phyloP scores from a whole-genome alignment of 805 yeast genomes.

The Candida maltosa region DNA sequence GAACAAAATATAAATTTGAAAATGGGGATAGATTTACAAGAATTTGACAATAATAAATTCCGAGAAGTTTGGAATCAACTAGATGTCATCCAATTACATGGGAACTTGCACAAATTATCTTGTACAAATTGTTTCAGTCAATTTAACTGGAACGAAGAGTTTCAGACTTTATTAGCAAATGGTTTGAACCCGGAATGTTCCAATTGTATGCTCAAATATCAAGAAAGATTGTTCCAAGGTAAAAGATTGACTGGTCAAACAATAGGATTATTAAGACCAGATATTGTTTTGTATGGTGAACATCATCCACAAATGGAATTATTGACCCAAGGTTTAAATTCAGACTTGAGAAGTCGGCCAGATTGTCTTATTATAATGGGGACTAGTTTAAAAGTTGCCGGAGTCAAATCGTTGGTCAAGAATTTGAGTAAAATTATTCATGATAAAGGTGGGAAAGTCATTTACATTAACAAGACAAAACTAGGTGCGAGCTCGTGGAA shows the following conservation, averaged over 20 bases:
- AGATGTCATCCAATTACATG: slow-evolving; percentile 88
- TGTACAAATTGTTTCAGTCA: slow-evolving; percentile 69
- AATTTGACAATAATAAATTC: slow-evolving; percentile 21
- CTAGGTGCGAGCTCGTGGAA: slow-evolving; percentile 70
- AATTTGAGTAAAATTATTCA: slow-evolving; percentile 58
- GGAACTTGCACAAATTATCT: slow-evolving; percentile 71
- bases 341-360: slow-evolving; percentile 66
- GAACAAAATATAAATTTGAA: slow-evolving; percentile 65
- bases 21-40: slow-evolving; percentile 46
- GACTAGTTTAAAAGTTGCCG: slow-evolving; percentile 87
- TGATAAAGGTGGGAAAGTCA: slow-evolving; percentile 67
- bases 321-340: slow-evolving; percentile 66
- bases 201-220: slow-evolving; percentile 54
- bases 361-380: slow-evolving; percentile 87
- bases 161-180: slow-evolving; percentile 42
- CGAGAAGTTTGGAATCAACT: slow-evolving; percentile 54
- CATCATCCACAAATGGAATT: slow-evolving; percentile 84
- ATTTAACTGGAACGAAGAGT: slow-evolving; percentile 60
- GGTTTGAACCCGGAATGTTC: slow-evolving; percentile 81
- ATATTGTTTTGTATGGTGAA: slow-evolving; percentile 90
- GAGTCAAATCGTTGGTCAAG: slow-evolving; percentile 76
- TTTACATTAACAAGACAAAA: slow-evolving; percentile 70
- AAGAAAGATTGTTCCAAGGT: slow-evolving; percentile 60
- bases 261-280: slow-evolving; percentile 80
- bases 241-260: slow-evolving; percentile 62